Base-by-base conservation (phyloP, 2,329 filamentous ascomycete genomes). In the Alternaria rosae region DNA sequence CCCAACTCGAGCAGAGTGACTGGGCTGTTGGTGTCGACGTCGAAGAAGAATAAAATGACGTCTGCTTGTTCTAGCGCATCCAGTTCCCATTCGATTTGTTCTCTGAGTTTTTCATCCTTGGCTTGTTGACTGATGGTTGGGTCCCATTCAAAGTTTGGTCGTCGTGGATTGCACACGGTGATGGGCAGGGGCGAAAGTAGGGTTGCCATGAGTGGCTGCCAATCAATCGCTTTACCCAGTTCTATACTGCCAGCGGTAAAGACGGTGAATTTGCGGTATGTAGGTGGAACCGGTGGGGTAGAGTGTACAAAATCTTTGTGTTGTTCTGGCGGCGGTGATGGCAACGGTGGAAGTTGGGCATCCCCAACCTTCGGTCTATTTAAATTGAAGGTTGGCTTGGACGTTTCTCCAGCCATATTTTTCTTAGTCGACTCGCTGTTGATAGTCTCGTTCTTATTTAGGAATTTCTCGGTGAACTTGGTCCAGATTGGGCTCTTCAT, bases 61-160 rank as follows among this genome's bases (percentile, higher is more conserved):
- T 85, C 82, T 0, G 86, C 85, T 1, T 65, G 62, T 13, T 86
- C 83, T 65, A 87, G 84, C 74, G 82, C 86, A 15, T 84, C 80
- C 2, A 90, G 80, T 78, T 91, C 89, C 88, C 89, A 91, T 28
- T 82, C 76, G 0, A 87, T 82, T 72, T 91, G 89, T 41, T 83
- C 76, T 9, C 74, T 75, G 76, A 86, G 90, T 0, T 78, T 81
- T 3, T 66, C 63, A 59, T 83, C 63, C 30, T 62, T 66, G n/a
- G 57, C 66, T 12, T 62, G 83, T 55, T 88, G 85, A 13, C 65
- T 76, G 83, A 85, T 87, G 1, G 76, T 82, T 9, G 74, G 70
- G 69, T 88, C 83, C 89, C 88, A 91, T 70, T 86, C 82, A 6
- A 78, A 59, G 2, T 87, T 84, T 8, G 83, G 78, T 0, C 88